These are phyloP conservation scores for Collybia nuda DNA, from an alignment of 768 basidiomycete species.

Conservation along the genomic window DNA sequence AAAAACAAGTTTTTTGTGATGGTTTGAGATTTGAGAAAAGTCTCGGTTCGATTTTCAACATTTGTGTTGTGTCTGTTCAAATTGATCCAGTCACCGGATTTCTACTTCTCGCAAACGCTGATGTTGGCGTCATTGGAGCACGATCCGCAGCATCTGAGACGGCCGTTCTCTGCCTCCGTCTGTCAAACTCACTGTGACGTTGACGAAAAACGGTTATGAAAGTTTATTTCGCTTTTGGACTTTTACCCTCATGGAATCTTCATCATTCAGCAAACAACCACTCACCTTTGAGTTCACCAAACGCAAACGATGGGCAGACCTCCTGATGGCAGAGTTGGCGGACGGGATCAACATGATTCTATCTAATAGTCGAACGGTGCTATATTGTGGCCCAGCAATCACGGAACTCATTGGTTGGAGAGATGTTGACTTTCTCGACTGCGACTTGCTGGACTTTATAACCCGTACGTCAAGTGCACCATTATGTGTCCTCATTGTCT, in stretches of 20 bases:
- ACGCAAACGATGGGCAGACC: slow-evolving; percentile 83
- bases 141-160: too few relatives aligned
- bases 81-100: too few relatives aligned
- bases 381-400: slow-evolving; percentile 69
- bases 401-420: slow-evolving; percentile 78
- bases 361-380: slow-evolving; percentile 58
- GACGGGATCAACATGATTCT: slow-evolving; percentile 72
- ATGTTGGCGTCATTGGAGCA: too few relatives aligned
- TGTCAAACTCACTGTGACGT: too few relatives aligned
- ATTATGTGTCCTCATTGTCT: not conserved
- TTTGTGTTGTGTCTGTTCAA: too few relatives aligned
- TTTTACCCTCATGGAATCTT: slow-evolving; percentile 7
- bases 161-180: too few relatives aligned
- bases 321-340: slow-evolving; percentile 73
- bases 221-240: slow-evolving; percentile 1
- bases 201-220: not conserved
- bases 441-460: slow-evolving; percentile 62
- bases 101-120: too few relatives aligned
- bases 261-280: slow-evolving; percentile 2
- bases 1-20: too few relatives aligned
- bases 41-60: too few relatives aligned
- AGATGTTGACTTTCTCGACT: slow-evolving; percentile 70
- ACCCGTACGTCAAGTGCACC: slow-evolving; percentile 45
- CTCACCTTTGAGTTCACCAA: slow-evolving; percentile 79
- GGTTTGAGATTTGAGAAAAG: too few relatives aligned